phyloP scores from a whole-genome alignment of 2,329 filamentous ascomycete species.

The Chrysoporthe cubensis region DNA sequence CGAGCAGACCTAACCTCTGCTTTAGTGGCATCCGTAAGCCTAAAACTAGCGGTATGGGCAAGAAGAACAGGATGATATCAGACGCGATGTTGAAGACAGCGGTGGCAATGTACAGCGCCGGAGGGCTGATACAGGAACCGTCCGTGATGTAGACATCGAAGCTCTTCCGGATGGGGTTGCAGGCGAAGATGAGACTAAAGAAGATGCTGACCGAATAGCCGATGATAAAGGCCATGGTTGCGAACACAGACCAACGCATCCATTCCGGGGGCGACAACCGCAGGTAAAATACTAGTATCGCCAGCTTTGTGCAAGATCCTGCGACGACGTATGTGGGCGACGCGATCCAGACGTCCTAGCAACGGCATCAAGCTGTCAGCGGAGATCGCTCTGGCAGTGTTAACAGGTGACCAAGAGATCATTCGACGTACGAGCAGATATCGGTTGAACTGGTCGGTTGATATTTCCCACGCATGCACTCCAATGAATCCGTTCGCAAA shows the following conservation, averaged over 20 bases:
- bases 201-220: conserved; percentile 40
- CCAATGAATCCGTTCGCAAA: conserved; percentile 35
- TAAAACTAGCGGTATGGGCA: conserved; percentile 52
- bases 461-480: conserved; percentile 39
- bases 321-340: conserved; percentile 41
- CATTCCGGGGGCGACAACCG: conserved; percentile 41
- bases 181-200: conserved; percentile 43
- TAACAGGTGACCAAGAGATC: not conserved
- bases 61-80: conserved; percentile 49
- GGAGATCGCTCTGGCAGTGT: not conserved
- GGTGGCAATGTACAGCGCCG: conserved; percentile 53
- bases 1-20: conserved; percentile 50
- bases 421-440: conserved; percentile 32
- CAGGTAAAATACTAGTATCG: conserved; percentile 45
- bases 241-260: conserved; percentile 39
- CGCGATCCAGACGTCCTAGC: conserved; percentile 36
- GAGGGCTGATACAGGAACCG: conserved; percentile 49
- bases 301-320: conserved; percentile 42
- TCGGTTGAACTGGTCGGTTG: conserved; percentile 34
- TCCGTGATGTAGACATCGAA: conserved; percentile 38
- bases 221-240: conserved; percentile 36
- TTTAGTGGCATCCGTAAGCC: conserved; percentile 48
- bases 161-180: conserved; percentile 39
- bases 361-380: not conserved
- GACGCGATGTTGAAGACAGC: conserved; percentile 52